These are phyloP conservation scores for Omphalea diandra DNA, from an alignment of 441 rosid genomes.

Conservation along the genomic window DNA sequence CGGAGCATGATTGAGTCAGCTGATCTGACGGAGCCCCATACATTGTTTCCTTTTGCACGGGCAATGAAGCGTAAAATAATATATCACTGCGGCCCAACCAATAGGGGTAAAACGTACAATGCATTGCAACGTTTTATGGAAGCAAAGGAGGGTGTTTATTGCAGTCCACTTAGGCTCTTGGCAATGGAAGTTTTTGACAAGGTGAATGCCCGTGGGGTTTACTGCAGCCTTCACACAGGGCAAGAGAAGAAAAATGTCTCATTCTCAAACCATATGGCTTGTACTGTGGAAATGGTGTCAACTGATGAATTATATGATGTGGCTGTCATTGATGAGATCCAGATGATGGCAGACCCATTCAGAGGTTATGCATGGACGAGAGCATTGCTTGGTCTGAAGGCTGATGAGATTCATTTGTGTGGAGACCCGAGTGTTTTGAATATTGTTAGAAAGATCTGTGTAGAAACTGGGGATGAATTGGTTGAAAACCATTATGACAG, in stretches of 20 bases:
- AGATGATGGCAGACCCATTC: conserved; percentile 73
- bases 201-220: conserved; percentile 78
- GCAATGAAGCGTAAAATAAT: conserved; percentile 86
- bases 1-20: conserved; percentile 60
- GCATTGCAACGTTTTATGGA: conserved; percentile 92
- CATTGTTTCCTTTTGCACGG: conserved; percentile 93
- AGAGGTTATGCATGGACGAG: conserved; percentile 96
- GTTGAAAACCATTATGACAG: conserved; percentile 77
- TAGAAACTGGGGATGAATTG: conserved; percentile 87
- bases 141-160: conserved; percentile 85
- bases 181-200: conserved; percentile 99
- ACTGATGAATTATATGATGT: conserved; percentile 74
- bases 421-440: conserved; percentile 94
- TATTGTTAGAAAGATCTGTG: conserved; percentile 76
- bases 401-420: conserved; percentile 93
- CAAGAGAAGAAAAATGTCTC: conserved; percentile 84
- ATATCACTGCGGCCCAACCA: conserved; percentile 96
- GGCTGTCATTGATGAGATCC: conserved; percentile 93
- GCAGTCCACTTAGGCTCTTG: conserved; percentile 90
- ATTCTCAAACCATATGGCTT: conserved; percentile 76
- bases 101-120: conserved; percentile 94
- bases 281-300: conserved; percentile 94
- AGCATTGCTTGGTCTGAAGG: conserved; percentile 85
- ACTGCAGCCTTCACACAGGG: conserved; percentile 87
- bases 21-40: conserved; percentile 83